Base-by-base conservation (phyloP, 2,329 filamentous ascomycete genomes). In the Didymella exigua region DNA sequence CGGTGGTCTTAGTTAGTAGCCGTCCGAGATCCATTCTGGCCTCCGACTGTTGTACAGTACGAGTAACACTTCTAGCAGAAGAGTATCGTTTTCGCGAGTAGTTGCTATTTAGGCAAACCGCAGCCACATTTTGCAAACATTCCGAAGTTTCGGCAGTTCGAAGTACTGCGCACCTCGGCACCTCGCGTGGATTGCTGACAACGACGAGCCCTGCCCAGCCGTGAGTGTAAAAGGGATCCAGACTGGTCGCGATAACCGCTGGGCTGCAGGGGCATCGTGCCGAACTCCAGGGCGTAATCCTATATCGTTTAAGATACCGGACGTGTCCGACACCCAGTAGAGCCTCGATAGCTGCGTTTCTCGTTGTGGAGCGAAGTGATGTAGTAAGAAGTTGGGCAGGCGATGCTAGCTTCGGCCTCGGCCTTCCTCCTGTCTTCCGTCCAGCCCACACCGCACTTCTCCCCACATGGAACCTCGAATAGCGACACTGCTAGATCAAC, bases 381-480 rank as follows among this genome's bases (percentile, higher is more conserved):
- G n/a, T n/a, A n/a, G n/a, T n/a, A 26, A 34, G 19, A 34, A 14
- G 26, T 45, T 27, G 46, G 34, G 30, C 16, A 24, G n/a, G n/a
- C 18, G 26, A 13, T 46, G 42, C 46, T 55, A 50, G 52, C 24
- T 31, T 19, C 40, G 41, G 41, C 34, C 29, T 49, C 34, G 23
- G 24, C 36, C 41, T 55, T 36, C 37, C 50, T 30, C 24, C 8
- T 13, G 10, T 18, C 30, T 21, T 23, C 21, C 26, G 5, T 10
- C 1, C 26, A 30, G 16, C 42, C 24, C 40, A 21, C 34, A 55
- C 52, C 27, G 49, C 45, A 46, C 27, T 27, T 13, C 13, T 23
- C 7, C 33, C 50, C 49, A 29, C 3, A 69, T 69, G 67, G 63
- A 69, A 59, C 63, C 67, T 48, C 65, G 67, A 27, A 71, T 71